These are phyloP conservation scores for Senna tora DNA, from an alignment of 306 rosid species.

Conservation along the genomic window DNA sequence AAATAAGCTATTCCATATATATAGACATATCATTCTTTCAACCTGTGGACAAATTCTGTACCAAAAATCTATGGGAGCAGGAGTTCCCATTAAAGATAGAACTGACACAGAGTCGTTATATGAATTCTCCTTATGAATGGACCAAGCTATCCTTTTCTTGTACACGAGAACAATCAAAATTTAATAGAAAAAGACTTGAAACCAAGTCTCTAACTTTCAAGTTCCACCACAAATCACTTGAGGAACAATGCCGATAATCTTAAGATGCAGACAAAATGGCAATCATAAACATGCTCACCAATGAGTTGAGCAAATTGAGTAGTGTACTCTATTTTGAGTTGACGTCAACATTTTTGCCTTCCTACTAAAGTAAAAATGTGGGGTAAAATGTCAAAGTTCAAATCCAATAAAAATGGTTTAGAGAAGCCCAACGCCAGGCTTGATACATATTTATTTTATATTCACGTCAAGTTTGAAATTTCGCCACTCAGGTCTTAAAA, in stretches of 20 bases:
- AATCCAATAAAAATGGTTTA: too few species aligned
- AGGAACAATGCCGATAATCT: background rate
- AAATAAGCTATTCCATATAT: background rate
- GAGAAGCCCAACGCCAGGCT: background rate
- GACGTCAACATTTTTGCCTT: background rate
- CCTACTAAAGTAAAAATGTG: background rate
- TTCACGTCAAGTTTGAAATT: background rate
- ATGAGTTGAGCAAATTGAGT: background rate
- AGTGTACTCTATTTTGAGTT: background rate
- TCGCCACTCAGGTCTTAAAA: conserved; percentile 3
- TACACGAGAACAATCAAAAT: background rate
- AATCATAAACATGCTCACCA: background rate
- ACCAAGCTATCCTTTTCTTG: background rate
- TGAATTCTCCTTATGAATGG: background rate
- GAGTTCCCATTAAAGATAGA: background rate
- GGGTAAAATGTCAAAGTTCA: conserved; percentile 1
- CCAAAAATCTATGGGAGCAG: background rate
- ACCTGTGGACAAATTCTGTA: background rate
- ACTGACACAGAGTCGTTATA: background rate
- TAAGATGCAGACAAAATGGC: background rate
- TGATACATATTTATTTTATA: conserved; percentile 15
- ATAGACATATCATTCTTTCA: conserved; percentile 4
- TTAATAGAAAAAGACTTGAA: conserved; percentile 19
- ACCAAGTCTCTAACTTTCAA: conserved; percentile 12
- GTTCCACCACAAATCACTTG: background rate